Evolutionary conservation across 768 basidiomycete genomes (phyloP).

Genomic region (Panus rudis): DNA sequence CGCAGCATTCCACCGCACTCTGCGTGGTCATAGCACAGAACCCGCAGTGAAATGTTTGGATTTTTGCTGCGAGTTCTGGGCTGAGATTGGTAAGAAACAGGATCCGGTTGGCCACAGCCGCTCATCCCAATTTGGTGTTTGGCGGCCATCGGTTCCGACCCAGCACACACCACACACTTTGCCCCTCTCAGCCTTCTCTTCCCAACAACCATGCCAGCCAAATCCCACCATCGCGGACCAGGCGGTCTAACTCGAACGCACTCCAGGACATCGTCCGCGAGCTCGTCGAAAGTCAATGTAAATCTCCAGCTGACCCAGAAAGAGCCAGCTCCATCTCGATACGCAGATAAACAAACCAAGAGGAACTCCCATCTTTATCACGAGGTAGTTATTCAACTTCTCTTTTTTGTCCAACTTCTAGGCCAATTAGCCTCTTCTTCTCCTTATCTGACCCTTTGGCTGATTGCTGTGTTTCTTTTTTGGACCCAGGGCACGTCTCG

Average conservation of each 20-base stretch:
- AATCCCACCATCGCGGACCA: constrained; percentile 39
- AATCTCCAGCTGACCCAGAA: constrained; percentile 69
- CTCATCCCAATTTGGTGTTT: not conserved
- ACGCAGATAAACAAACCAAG: constrained; percentile 42
- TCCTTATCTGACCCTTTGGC: not conserved
- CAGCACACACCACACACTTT: not conserved
- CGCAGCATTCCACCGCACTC: too few species aligned
- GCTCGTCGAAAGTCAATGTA: constrained; percentile 46
- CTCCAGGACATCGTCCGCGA: constrained; percentile 52
- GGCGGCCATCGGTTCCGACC: not conserved
- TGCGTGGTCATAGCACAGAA: too few species aligned
- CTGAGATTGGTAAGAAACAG: too few species aligned
- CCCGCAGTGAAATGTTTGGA: too few species aligned
- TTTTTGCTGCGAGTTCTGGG: too few species aligned
- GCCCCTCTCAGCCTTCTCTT: constrained; percentile 6
- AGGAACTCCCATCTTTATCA: constrained; percentile 33
- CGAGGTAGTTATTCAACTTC: constrained; percentile 35
- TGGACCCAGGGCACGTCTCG: constrained; percentile 15
- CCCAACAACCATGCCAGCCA: constrained; percentile 39
- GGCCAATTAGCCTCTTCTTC: not conserved
- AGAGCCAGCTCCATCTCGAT: constrained; percentile 37
- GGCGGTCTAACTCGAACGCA: constrained; percentile 49
- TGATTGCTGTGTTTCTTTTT: not conserved
- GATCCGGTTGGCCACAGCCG: too few species aligned
- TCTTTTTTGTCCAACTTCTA: constrained; percentile 2